Base-by-base conservation (phyloP, 768 basidiomycete genomes). In the Asterophora lycoperdoides region DNA sequence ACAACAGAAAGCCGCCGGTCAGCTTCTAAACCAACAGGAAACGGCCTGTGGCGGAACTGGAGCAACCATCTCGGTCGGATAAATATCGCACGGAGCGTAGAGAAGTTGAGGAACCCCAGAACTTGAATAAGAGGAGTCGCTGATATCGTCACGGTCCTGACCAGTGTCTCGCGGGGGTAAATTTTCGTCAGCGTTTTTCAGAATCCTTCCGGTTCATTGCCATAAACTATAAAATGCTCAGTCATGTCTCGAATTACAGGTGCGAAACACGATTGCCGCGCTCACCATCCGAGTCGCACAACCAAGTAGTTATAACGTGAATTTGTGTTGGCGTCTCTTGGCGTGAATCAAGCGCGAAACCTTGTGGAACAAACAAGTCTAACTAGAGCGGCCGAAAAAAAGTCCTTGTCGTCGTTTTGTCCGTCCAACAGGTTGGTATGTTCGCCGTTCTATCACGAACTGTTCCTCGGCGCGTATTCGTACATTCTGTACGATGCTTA, bases 41-140 rank as follows among this genome's bases (percentile, higher is more conserved):
- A 32, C 18, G 7, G 39, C 41, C 1, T 50, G 41, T 8, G 28
- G 46, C n/a, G n/a, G n/a, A n/a, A 23, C 3, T 48, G 20, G 32
- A 44, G 13, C 48, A 48, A 53, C 43, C 35, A 89, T 89, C 55
- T 89, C 86, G 52, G 73, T 78, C 11, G 79, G 75, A 60, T 91
- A 89, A 33, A 70, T 61, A 10, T 74, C 72, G 52, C 75, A 23
- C 6, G 23, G 23, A 3, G 61, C 66, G 87, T 89, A 53, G 93
- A 91, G 61, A 86, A 85, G 70, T 91, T 90, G 78, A 93, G 93
- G 73, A 93, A 90, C 90, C 19, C 77, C 73, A 37, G 76, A 56
- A 29, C n/a, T n/a, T n/a, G n/a, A n/a, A n/a, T n/a, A n/a, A n/a
- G n/a, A n/a, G n/a, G n/a, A n/a, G n/a, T n/a, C n/a, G n/a, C n/a